Conservation (phyloP, 2,329 filamentous ascomycete species). For the Colletotrichum truncatum region DNA sequence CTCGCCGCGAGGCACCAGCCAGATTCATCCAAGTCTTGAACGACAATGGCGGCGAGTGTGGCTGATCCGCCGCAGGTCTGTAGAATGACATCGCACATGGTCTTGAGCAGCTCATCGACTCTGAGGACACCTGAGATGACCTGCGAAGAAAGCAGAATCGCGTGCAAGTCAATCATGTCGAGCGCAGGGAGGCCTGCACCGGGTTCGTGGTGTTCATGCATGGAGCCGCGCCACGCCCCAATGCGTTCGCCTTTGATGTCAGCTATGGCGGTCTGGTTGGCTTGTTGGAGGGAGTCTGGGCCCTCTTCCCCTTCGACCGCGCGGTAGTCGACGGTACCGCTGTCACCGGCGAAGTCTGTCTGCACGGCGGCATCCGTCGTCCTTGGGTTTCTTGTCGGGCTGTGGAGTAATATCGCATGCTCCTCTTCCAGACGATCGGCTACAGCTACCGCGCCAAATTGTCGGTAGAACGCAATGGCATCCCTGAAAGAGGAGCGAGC, state of each 20-base stretch:
- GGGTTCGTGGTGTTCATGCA: conserved; percentile 62
- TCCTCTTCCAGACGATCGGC: conserved; percentile 74
- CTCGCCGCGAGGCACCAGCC: conserved; percentile 79
- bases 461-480: conserved; percentile 72
- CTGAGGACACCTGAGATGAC: conserved; percentile 82
- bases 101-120: conserved; percentile 79
- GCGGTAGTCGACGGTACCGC: conserved; percentile 60
- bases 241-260: conserved; percentile 67
- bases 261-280: conserved; percentile 52
- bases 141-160: conserved; percentile 81
- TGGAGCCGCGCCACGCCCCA: conserved; percentile 70
- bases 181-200: conserved; percentile 75
- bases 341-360: conserved; percentile 73
- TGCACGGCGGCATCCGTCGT: conserved; percentile 73
- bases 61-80: conserved; percentile 79
- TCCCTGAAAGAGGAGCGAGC: conserved; percentile 76
- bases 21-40: conserved; percentile 71
- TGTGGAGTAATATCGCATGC: conserved; percentile 73
- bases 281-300: conserved; percentile 48
- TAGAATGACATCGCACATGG: conserved; percentile 83
- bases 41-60: conserved; percentile 77
- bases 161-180: conserved; percentile 84
- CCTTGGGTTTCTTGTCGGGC: conserved; percentile 65
- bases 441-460: conserved; percentile 75
- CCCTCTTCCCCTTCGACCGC: conserved; percentile 54